Evolutionary conservation across 169 alveolate genomes (phyloP), one percentile per base, ranked within the genome.

Genomic region (Eimeria maxima): DNA sequence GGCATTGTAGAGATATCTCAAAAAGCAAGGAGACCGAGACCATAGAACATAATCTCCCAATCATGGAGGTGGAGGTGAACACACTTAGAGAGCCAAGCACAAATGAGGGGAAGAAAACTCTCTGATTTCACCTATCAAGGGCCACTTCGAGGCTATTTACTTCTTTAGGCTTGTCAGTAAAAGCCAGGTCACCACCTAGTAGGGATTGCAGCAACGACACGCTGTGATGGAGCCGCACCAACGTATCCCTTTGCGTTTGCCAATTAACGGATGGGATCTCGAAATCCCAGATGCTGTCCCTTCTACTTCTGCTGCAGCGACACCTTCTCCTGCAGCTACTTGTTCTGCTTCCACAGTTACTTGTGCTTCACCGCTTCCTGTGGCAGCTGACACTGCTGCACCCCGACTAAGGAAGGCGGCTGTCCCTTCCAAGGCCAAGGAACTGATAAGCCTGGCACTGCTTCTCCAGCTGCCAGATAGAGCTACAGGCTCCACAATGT

Each of bases 391-490:
- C 50, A 0, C 29, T 13, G 38, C 22, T 27, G 91, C 45, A 83
- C 29, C 42, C 10, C 88, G 65, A 24, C 22, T 11, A 16, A 45
- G 65, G 88, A 47, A 78, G 16, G 88, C 45, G 5, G 65, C 38
- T 44, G 65, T 38, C 38, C 74, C 91, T 83, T 83, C 91, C 38
- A 53, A 57, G 45, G 91, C 91, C 76, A 47, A 83, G 91, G 91
- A 83, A 42, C 16, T 83, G 22, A 55, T 55, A 57, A 38, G 38
- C 33, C 76, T 29, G 57, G 91, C 74, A 57, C 33, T 60, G 71
- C 74, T 57, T 27, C 55, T 83, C 76, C 45, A 24, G 91, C 50
- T 29, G n/a, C 91, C 74, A 53, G 76, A 55, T 24, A 57, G 76
- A 55, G 76, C 74, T 29, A 22, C 91, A 47, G 76, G 33, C 29